Evolutionary conservation across 164 flowering plant genomes (phyloP).

Genomic region (Santalum album): DNA sequence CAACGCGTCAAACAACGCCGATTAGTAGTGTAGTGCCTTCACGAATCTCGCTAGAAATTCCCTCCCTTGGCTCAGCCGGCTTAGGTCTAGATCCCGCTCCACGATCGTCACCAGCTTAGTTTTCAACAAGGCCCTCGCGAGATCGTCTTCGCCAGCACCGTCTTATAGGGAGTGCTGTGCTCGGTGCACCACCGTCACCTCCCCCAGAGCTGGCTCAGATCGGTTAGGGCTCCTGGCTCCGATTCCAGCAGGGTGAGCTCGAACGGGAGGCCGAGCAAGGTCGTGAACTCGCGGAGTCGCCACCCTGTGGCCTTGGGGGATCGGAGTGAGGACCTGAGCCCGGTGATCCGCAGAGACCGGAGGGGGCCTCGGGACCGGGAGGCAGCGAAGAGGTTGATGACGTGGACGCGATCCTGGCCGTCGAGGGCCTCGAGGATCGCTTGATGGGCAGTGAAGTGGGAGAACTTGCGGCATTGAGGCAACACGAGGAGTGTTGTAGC

Average conservation of each 20-base stretch:
- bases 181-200: slow-evolving; percentile 72
- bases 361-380: slow-evolving; percentile 66
- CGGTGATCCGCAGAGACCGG: slow-evolving; percentile 49
- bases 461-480: no score
- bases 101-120: slow-evolving; percentile 72
- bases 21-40: slow-evolving; percentile 86
- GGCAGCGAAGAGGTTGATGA: slow-evolving; percentile 70
- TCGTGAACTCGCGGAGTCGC: slow-evolving; percentile 77
- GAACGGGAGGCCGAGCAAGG: slow-evolving; percentile 62
- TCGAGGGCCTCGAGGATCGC: slow-evolving; percentile 73
- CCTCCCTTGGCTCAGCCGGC: slow-evolving; percentile 38
- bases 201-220: slow-evolving; percentile 41
- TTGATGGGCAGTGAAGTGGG: slow-evolving; percentile 88
- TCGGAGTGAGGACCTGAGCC: slow-evolving; percentile 61
- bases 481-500: no score
- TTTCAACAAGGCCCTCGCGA: slow-evolving; percentile 30
- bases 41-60: slow-evolving; percentile 70
- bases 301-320: slow-evolving; percentile 62
- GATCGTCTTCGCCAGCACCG: slow-evolving; percentile 69
- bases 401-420: slow-evolving; percentile 84
- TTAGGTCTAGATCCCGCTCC: slow-evolving; percentile 51
- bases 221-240: slow-evolving; percentile 48
- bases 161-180: slow-evolving; percentile 86
- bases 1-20: slow-evolving; percentile 87
- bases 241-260: slow-evolving; percentile 66